Evolutionary conservation across 768 basidiomycete species (phyloP), one percentile per base, ranked within the genome.

Genomic region (Thelephora aurantiotincta): DNA sequence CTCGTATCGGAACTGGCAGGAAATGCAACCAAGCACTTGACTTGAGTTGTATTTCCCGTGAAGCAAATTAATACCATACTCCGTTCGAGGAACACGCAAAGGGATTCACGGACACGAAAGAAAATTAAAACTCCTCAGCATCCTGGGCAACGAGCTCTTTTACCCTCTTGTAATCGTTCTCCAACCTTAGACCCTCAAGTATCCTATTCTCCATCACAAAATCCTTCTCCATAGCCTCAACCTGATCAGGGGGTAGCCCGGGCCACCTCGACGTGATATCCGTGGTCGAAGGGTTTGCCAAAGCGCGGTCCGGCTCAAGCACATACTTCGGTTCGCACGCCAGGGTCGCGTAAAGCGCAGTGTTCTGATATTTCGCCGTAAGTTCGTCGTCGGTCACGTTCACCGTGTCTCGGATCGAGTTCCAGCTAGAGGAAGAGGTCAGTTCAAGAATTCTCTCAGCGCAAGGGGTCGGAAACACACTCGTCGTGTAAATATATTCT

Each of bases 401-500:
- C 3, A 73, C 68, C 0, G 90, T 92, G 57, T 78, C 75, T 16
- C 78, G 74, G 41, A 97, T 80, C 7, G 64, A 60, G 45, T 77
- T 65, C 91, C 92, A 97, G 59, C 90, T 93, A 50, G 37, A 45
- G 18, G 47, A 35, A 41, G 35, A n/a, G 33, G 42, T 5, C 6
- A 22, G 9, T 30, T 30, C 26, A 9, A 4, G 26, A 30, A 9
- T 30, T 9, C 26, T 30, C 26, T 4, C 47, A 33, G 19, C 49
- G 16, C 50, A 22, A 38, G 22, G 42, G 42, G 43, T 11, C 6
- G 6, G 19, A 0, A 42, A 46, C 50, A 51, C 62, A 94, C 92
- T 96, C 77, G 60, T 97, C 91, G 45, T 88, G 82, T 45, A 84
- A 71, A 58, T 86, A 94, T 42, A 94, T 74, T 26, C 93, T 71